Percentiles rank a stretch among this genome's conserved stretches.
Conservation (phyloP, 2,329 filamentous ascomycete species). For the Coniochaeta ligniaria region DNA sequence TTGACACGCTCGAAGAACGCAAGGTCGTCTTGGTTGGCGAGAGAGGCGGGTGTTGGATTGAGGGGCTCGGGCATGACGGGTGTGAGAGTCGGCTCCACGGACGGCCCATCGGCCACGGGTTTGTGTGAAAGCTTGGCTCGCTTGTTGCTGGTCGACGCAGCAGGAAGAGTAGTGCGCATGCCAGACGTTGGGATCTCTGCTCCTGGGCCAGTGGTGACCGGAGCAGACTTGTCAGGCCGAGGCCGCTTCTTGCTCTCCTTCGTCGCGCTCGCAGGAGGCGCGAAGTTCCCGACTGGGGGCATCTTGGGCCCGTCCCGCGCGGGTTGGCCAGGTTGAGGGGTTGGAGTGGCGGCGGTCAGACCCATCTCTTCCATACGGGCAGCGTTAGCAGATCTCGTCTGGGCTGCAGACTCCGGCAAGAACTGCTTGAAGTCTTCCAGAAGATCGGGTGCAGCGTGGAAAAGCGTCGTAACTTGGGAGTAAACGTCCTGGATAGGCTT, state of each 20-base stretch:
- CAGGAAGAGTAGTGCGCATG: slow-evolving; percentile 25
- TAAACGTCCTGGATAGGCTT: slow-evolving; percentile 99
- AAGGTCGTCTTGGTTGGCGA: slow-evolving; percentile 78
- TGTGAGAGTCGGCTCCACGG: slow-evolving; percentile 79
- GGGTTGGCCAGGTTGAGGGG: slow-evolving; percentile 43
- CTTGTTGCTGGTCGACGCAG: slow-evolving; percentile 39
- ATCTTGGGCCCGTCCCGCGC: slow-evolving; percentile 64
- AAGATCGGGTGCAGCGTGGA: slow-evolving; percentile 87
- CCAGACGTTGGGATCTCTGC: slow-evolving; percentile 32
- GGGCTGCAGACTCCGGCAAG: slow-evolving; percentile 73
- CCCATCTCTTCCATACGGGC: slow-evolving; percentile 61
- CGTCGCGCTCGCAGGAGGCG: slow-evolving; percentile 68
- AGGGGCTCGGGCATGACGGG: slow-evolving; percentile 84
- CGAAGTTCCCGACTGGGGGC: slow-evolving; percentile 92
- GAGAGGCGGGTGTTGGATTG: slow-evolving; percentile 63
- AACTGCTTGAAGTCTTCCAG: slow-evolving; percentile 99
- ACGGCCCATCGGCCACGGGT: slow-evolving; percentile 50
- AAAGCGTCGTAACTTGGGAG: slow-evolving; percentile 88
- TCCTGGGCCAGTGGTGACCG: slow-evolving; percentile 37
- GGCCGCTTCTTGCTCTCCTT: slow-evolving; percentile 90
- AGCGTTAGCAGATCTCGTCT: slow-evolving; percentile 48
- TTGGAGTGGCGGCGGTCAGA: slow-evolving; percentile 39
- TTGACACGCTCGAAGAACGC: slow-evolving; percentile 94
- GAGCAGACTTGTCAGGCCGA: slow-evolving; percentile 48
- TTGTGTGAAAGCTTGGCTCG: slow-evolving; percentile 69